Evolutionary conservation across 257 asterid genomes (phyloP).

Genomic region (Ocimum tenuiflorum): DNA sequence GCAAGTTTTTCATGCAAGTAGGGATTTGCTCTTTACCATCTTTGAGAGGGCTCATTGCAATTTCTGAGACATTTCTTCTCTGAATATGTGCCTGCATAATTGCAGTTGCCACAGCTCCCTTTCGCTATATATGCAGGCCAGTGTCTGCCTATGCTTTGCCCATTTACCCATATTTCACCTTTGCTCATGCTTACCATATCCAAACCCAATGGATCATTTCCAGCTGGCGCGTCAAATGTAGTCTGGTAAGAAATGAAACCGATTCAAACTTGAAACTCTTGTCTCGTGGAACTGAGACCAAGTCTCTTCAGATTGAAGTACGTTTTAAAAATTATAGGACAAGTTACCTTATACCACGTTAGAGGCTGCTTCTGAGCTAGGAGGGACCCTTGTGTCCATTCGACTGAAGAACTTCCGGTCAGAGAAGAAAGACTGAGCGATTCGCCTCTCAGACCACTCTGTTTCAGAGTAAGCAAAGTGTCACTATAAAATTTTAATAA

Average conservation of each 20-base stretch:
- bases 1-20: not conserved
- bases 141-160: constrained; percentile 80
- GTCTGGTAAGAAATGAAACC: constrained; percentile 32
- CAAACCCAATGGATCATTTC: constrained; percentile 67
- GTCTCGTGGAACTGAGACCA: not conserved
- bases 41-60: constrained; percentile 89
- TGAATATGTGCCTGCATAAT: constrained; percentile 57
- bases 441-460: constrained; percentile 89
- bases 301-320: not conserved
- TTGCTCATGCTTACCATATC: constrained; percentile 92
- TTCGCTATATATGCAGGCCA: constrained; percentile 76
- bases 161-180: constrained; percentile 90
- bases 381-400: constrained; percentile 56
- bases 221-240: constrained; percentile 63
- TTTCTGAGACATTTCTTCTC: constrained; percentile 66
- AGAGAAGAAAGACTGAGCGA: constrained; percentile 38
- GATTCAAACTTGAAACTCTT: not conserved
- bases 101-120: constrained; percentile 66
- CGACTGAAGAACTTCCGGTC: constrained; percentile 69
- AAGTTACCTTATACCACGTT: constrained; percentile 89
- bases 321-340: not conserved
- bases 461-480: not conserved
- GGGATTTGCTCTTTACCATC: constrained; percentile 51
- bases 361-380: constrained; percentile 71
- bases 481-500: no score